Conservation (phyloP, 805 yeast species). For the Debaryomyces tyrocola region DNA sequence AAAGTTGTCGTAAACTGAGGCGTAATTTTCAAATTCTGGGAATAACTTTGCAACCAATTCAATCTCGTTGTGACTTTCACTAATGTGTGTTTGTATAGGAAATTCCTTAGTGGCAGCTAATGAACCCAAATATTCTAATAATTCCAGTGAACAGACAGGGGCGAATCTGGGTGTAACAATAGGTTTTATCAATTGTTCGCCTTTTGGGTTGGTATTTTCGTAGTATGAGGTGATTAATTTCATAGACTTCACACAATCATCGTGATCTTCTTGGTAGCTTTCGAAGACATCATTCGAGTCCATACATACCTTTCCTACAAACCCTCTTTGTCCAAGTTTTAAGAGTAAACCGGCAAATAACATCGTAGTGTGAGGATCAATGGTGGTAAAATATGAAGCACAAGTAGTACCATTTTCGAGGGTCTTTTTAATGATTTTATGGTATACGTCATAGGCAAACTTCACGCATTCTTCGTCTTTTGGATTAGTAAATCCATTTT, state of each 20-base stretch:
- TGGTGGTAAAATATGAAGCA: slow-evolving; percentile 89
- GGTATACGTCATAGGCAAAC: slow-evolving; percentile 63
- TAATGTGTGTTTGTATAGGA: slow-evolving; percentile 88
- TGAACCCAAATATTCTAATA: slow-evolving; percentile 64
- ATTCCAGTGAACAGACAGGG: slow-evolving; percentile 70
- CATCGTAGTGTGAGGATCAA: slow-evolving; percentile 74
- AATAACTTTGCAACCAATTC: slow-evolving; percentile 69
- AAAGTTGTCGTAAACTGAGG: slow-evolving; percentile 72
- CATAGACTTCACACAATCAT: slow-evolving; percentile 57
- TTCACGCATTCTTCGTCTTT: slow-evolving; percentile 42
- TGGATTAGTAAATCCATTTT: slow-evolving; percentile 54
- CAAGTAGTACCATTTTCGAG: slow-evolving; percentile 84
- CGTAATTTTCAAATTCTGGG: slow-evolving; percentile 67
- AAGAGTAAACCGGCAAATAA: slow-evolving; percentile 72
- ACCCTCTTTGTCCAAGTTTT: slow-evolving; percentile 76
- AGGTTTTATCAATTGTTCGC: slow-evolving; percentile 58
- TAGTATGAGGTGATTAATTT: slow-evolving; percentile 58
- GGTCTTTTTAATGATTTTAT: slow-evolving; percentile 67
- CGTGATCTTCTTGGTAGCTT: slow-evolving; percentile 62
- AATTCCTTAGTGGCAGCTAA: slow-evolving; percentile 47
- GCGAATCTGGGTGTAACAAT: slow-evolving; percentile 93
- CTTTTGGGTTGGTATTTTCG: slow-evolving; percentile 49
- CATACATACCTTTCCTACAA: slow-evolving; percentile 95
- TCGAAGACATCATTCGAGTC: slow-evolving; percentile 67
- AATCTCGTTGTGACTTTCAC: slow-evolving; percentile 77